Base-by-base conservation (phyloP, 1,284 basidiomycete genomes). In the Trametes polyzona region DNA sequence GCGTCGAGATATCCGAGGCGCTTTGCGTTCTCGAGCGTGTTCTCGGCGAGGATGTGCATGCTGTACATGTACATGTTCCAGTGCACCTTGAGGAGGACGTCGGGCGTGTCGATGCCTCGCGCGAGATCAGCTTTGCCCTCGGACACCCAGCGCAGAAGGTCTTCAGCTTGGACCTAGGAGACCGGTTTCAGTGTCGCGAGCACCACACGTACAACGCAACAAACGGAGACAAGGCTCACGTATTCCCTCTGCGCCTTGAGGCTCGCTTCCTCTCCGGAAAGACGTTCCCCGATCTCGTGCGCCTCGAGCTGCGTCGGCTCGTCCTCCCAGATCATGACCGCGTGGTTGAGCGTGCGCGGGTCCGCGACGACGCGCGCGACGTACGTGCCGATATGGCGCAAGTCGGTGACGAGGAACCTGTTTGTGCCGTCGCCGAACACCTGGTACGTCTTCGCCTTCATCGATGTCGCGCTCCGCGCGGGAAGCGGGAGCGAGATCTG, bases 251-350 rank as follows among this genome's bases (percentile, higher is more conserved):
- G 41, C 11, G 50, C 53, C 47, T 49, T 56, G 4, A 64, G 44
- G 3, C 21, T 40, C 5, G 48, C 52, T 2, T 41, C 64, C n/a
- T 66, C 64, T 0, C 64, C 64, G 2, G 59, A 60, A 4, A 50
- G 24, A 3, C 46, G 35, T 49, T 64, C 63, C 4, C 55, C 59
- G 37, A 66, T 50, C 50, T 55, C 59, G 36, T 51, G 44, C 19
- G 55, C 57, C 17, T 66, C 23, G 11, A 19, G 23, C 6, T 35
- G 11, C 11, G 12, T 35, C 33, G 63, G 49, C 48, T 69, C 64
- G 52, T 70, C 67, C n/a, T 65, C 61, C 67, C 68, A 69, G 9
- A 65, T 52, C 47, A 70, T 67, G 16, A 71, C 65, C 49, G 67
- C 62, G 10, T 52, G 52, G 53, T 69, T 65, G 30, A 67, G 47